These are phyloP conservation scores for Epichloe gansuensis DNA, from an alignment of 2,329 filamentous ascomycete genomes.

Conservation along the genomic window DNA sequence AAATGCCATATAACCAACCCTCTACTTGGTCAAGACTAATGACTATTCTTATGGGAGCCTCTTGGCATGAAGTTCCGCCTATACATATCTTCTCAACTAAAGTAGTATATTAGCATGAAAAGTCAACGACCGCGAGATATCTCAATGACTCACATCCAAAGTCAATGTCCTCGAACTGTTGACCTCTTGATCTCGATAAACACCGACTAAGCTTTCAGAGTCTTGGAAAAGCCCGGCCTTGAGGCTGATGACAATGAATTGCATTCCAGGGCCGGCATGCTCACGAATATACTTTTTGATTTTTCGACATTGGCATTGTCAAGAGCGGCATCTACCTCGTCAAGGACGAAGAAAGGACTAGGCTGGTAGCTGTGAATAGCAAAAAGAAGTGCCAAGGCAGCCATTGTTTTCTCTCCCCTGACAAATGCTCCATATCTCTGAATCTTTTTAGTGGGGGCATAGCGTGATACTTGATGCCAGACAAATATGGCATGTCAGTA, in stretches of 20 bases:
- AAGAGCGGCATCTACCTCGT: slow-evolving; percentile 96
- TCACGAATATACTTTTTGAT: slow-evolving; percentile 94
- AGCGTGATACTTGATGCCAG: slow-evolving; percentile 94
- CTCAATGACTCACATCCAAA: slow-evolving; percentile 65
- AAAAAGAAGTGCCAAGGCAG: slow-evolving; percentile 88
- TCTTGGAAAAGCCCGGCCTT: slow-evolving; percentile 95
- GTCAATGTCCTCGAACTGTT: slow-evolving; percentile 89
- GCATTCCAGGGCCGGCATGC: slow-evolving; percentile 92
- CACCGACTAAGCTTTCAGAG: slow-evolving; percentile 87
- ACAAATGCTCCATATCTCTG: slow-evolving; percentile 97
- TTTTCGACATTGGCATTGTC: slow-evolving; percentile 96
- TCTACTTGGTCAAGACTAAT: neutral
- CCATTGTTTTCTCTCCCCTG: slow-evolving; percentile 99
- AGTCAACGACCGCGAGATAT: neutral
- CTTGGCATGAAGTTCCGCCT: slow-evolving; percentile 3
- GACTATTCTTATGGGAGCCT: neutral
- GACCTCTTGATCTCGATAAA: slow-evolving; percentile 87
- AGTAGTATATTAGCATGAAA: slow-evolving; percentile 4
- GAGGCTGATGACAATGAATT: slow-evolving; percentile 95
- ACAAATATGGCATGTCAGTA: slow-evolving; percentile 89
- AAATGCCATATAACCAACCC: no score
- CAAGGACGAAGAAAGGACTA: slow-evolving; percentile 91
- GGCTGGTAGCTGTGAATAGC: slow-evolving; percentile 95
- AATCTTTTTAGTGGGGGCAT: slow-evolving; percentile 98
- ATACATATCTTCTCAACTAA: slow-evolving; percentile 24